Conservation (phyloP, 2,329 filamentous ascomycete species). For the Paecilomyces sp. region DNA sequence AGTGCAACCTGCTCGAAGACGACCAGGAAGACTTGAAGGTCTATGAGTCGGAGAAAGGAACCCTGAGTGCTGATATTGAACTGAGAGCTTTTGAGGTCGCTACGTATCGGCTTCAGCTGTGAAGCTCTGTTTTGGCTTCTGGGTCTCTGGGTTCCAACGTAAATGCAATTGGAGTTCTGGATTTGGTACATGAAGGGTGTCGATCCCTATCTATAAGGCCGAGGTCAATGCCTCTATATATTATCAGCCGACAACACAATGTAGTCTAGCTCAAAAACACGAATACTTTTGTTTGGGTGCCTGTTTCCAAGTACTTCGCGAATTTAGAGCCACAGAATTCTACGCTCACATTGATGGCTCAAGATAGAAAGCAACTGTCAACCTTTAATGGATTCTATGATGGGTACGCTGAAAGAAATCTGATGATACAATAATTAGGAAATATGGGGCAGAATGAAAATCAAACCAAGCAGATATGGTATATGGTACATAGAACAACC, state of each 20-base stretch:
- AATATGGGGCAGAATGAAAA: background rate
- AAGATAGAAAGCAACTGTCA: background rate
- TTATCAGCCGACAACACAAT: background rate
- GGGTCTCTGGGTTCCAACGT: background rate
- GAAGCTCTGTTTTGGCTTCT: background rate
- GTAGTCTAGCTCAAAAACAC: background rate
- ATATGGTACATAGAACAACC: background rate
- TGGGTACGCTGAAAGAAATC: background rate
- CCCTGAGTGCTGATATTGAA: slow-evolving; percentile 50
- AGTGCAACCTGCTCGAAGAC: slow-evolving; percentile 85
- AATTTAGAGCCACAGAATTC: background rate
- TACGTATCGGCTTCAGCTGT: slow-evolving; percentile 62
- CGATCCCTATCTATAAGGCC: background rate
- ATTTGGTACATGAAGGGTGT: background rate
- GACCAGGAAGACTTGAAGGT: slow-evolving; percentile 61
- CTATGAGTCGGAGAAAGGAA: slow-evolving; percentile 22
- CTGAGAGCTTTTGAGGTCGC: slow-evolving; percentile 80
- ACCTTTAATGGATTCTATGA: background rate
- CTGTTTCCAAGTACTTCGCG: background rate
- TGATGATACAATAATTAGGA: background rate
- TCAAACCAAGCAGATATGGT: background rate
- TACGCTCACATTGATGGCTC: background rate
- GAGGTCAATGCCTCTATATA: background rate
- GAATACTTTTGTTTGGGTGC: background rate
- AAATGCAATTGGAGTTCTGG: background rate